A percentile compares a stretch with the other conserved stretches of the same genome.
These are phyloP conservation scores for Claviceps digitariae DNA, from an alignment of 2,329 filamentous ascomycete genomes.

Conservation along the genomic window DNA sequence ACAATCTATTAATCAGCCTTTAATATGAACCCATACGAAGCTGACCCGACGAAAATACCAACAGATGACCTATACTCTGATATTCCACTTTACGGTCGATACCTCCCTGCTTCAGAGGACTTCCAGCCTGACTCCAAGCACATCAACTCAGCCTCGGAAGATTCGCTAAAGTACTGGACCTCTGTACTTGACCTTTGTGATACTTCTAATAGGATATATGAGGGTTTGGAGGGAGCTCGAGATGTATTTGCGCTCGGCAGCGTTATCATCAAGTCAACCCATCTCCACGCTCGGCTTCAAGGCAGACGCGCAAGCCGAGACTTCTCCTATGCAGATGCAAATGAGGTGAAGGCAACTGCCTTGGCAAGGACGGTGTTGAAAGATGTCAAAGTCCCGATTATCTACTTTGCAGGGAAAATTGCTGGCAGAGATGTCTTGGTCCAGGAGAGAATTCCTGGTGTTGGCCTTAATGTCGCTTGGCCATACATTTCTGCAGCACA, in stretches of 20 bases:
- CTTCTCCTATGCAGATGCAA: conserved; percentile 27
- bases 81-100: too few species aligned
- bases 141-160: too few species aligned
- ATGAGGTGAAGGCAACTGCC: conserved; percentile 22
- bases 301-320: conserved; percentile 10
- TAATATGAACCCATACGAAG: too few species aligned
- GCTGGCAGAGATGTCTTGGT: conserved; percentile 21
- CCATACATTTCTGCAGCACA: conserved; percentile 18
- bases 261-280: conserved; percentile 25
- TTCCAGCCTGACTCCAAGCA: too few species aligned
- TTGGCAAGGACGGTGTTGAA: conserved; percentile 17
- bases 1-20: too few species aligned
- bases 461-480: conserved; percentile 22
- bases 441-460: conserved; percentile 25
- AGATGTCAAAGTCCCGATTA: conserved; percentile 19
- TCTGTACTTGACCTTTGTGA: conserved; percentile 19
- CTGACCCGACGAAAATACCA: too few species aligned
- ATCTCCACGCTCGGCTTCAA: conserved; percentile 12
- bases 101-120: too few species aligned
- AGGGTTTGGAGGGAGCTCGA: conserved; percentile 19
- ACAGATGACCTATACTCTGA: too few species aligned
- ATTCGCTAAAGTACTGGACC: conserved; percentile 14
- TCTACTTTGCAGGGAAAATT: conserved; percentile 27
- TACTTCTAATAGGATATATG: conserved; percentile 10
- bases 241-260: conserved; percentile 28